phyloP scores from a whole-genome alignment of 1,284 basidiomycete species.

The Pholiota adiposa region DNA sequence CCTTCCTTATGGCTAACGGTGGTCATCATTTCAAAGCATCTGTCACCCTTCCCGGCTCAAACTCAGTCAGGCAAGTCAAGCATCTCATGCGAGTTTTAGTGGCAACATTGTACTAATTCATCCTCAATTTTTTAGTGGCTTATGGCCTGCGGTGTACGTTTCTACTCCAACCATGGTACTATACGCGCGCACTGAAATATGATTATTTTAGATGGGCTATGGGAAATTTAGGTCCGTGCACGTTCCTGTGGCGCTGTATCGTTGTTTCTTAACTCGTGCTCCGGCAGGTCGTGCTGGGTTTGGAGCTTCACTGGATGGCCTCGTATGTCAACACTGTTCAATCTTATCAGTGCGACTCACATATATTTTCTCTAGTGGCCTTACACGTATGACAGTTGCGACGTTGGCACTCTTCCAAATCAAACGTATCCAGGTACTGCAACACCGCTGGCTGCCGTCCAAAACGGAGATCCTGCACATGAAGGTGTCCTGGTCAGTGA shows the following conservation, averaged over 20 bases:
- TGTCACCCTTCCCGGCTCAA: conserved; percentile 64
- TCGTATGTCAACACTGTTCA: conserved; percentile 36
- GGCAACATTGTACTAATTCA: conserved; percentile 31
- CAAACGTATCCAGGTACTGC: conserved; percentile 65
- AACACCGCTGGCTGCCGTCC: conserved; percentile 49
- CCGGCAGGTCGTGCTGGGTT: conserved; percentile 66
- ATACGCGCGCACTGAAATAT: not conserved
- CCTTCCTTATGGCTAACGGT: not conserved
- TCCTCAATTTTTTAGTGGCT: conserved; percentile 41
- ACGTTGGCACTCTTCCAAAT: conserved; percentile 84
- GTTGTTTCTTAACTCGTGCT: not conserved
- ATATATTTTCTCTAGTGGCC: conserved; percentile 47
- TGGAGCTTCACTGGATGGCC: conserved; percentile 69
- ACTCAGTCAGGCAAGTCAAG: conserved; percentile 40
- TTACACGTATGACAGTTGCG: conserved; percentile 80
- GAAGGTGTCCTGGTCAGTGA: conserved; percentile 42
- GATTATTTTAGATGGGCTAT: conserved; percentile 60
- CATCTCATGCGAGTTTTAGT: conserved; percentile 51
- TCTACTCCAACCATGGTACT: not conserved
- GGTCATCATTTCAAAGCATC: conserved; percentile 42
- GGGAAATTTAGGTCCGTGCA: conserved; percentile 68
- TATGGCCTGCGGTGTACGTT: conserved; percentile 72
- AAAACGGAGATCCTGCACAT: conserved; percentile 46
- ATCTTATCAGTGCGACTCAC: not conserved
- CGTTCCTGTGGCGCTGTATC: not conserved